A percentile compares a stretch with the other conserved stretches of the same genome.
Evolutionary conservation across 2,329 filamentous ascomycete genomes (phyloP).

Genomic region (Myriosclerotinia duriaeana): DNA sequence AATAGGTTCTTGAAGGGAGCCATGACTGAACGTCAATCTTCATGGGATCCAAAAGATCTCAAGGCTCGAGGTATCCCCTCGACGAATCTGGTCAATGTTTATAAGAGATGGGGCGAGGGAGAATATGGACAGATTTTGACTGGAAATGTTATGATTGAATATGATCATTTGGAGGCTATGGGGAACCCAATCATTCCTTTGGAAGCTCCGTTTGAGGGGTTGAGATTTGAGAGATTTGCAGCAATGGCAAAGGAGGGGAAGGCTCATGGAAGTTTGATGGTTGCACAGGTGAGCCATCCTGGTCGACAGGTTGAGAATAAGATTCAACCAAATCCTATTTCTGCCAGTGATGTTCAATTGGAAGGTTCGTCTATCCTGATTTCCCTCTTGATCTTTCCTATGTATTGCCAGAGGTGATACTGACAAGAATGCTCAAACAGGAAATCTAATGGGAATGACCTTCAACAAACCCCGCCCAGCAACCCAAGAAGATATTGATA

Average conservation of each 20-base stretch:
- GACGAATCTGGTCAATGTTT: constrained; percentile 55
- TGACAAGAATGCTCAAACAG: constrained; percentile 21
- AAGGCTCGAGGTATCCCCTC: constrained; percentile 54
- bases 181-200: constrained; percentile 60
- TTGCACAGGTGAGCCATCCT: constrained; percentile 62
- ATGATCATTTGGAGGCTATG: constrained; percentile 55
- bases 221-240: constrained; percentile 60
- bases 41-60: constrained; percentile 55
- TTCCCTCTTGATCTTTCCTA: not conserved
- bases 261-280: constrained; percentile 56
- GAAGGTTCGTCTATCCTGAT: constrained; percentile 32
- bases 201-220: constrained; percentile 51
- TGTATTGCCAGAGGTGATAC: too few species aligned
- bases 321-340: constrained; percentile 44
- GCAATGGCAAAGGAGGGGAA: constrained; percentile 55
- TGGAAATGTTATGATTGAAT: constrained; percentile 65
- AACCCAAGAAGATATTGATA: constrained; percentile 54
- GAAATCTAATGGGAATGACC: constrained; percentile 46
- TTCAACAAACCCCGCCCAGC: constrained; percentile 56
- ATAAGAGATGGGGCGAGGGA: constrained; percentile 61
- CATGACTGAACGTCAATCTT: constrained; percentile 64
- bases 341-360: constrained; percentile 45
- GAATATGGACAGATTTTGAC: constrained; percentile 57
- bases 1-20: constrained; percentile 68
- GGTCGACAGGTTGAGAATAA: constrained; percentile 46